Evolutionary conservation across 2,329 filamentous ascomycete species (phyloP).

Genomic region (Neofusicoccum parvum): DNA sequence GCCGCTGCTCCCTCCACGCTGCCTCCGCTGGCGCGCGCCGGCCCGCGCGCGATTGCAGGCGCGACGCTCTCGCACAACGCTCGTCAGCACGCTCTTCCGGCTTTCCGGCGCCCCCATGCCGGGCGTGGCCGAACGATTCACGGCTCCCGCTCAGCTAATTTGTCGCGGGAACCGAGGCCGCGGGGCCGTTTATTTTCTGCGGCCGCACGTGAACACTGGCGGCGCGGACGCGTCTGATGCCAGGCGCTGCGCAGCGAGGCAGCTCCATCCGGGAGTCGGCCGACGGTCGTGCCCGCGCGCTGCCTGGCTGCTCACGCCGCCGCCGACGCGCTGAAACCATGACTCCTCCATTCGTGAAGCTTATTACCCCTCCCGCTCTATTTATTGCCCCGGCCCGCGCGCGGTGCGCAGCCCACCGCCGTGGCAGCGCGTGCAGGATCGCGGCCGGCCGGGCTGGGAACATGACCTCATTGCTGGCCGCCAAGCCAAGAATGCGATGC

Average conservation of each 20-base stretch:
- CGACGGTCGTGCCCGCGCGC: not conserved
- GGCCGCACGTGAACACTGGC: slow-evolving; percentile 16
- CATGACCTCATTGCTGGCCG: slow-evolving; percentile 12
- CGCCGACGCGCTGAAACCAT: not conserved
- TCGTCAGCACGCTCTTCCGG: slow-evolving; percentile 17
- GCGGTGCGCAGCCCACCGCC: not conserved
- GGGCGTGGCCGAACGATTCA: slow-evolving; percentile 10
- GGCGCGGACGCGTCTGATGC: not conserved
- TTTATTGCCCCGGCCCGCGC: slow-evolving; percentile 7
- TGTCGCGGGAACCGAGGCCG: slow-evolving; percentile 15
- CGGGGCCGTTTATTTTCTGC: not conserved
- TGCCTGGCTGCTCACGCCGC: slow-evolving; percentile 1
- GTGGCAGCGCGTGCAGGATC: not conserved
- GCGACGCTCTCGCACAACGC: not conserved
- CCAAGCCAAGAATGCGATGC: slow-evolving; percentile 12
- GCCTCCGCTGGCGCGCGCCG: not conserved
- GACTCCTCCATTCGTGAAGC: slow-evolving; percentile 1
- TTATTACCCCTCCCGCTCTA: slow-evolving; percentile 14
- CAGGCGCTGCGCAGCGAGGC: not conserved
- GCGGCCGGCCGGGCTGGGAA: not conserved
- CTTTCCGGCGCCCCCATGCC: slow-evolving; percentile 16
- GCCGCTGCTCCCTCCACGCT: not conserved
- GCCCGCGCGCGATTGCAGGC: slow-evolving; percentile 3
- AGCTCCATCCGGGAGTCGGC: slow-evolving; percentile 3
- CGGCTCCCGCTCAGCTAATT: slow-evolving; percentile 7